phyloP scores from a whole-genome alignment of 352 stramenopile genomes.

The Pythium sp. region DNA sequence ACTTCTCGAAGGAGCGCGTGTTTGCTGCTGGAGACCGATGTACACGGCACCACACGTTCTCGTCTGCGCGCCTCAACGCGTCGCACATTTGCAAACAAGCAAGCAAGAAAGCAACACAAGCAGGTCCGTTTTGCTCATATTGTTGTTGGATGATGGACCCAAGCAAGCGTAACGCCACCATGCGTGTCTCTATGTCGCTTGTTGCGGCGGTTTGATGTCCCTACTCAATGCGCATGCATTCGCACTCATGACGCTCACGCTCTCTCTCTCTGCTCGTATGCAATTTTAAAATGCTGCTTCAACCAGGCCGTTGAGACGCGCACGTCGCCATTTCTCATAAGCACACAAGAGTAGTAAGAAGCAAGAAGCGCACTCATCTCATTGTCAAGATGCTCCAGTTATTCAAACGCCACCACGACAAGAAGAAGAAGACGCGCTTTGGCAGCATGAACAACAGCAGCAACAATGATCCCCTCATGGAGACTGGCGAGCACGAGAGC shows the following conservation, averaged over 20 bases:
- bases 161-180: not conserved
- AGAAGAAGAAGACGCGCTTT: not conserved
- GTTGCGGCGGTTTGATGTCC: not conserved
- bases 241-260: not conserved
- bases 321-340: not conserved
- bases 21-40: not conserved
- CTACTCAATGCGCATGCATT: not conserved
- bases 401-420: constrained; percentile 11
- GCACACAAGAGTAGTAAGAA: not conserved
- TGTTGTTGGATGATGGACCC: not conserved
- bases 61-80: not conserved
- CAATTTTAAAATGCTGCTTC: not conserved
- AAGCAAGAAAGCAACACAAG: not conserved
- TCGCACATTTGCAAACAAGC: not conserved
- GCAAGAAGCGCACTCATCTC: not conserved
- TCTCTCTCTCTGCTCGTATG: not conserved
- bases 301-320: constrained; percentile 3
- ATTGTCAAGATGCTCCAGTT: constrained; percentile 17
- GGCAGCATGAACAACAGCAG: not conserved
- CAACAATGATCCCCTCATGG: too few species aligned
- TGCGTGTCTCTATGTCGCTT: not conserved
- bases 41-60: not conserved
- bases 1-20: not conserved
- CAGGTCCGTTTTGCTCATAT: not conserved
- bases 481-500: not conserved